Percentiles rank a stretch among this genome's conserved stretches.
Evolutionary conservation across 768 basidiomycete genomes (phyloP).

Genomic region (Panus rudis): DNA sequence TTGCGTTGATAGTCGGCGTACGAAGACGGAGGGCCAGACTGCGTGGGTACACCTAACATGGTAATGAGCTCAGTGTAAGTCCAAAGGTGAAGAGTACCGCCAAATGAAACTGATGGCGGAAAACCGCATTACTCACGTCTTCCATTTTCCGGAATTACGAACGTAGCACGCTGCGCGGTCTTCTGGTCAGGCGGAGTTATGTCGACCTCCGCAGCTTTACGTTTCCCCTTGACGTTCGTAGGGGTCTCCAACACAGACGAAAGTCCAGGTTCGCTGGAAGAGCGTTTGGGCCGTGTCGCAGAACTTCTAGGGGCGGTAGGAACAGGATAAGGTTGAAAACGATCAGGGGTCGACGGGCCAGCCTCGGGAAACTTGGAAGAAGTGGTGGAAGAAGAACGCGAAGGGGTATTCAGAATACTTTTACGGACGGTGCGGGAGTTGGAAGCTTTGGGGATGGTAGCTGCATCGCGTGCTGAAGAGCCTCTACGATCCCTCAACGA

Average conservation of each 20-base stretch:
- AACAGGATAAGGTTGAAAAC: conserved; percentile 1
- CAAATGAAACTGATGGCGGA: no score
- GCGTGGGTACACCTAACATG: no score
- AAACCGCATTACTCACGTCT: conserved; percentile 49
- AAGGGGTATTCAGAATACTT: conserved; percentile 13
- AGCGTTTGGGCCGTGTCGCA: conserved; percentile 12
- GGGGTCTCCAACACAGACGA: conserved; percentile 18
- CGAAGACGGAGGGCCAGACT: no score
- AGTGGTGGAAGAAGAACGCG: conserved; percentile 15
- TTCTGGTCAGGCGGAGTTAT: conserved; percentile 60
- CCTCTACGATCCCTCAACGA: no score
- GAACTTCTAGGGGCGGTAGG: background rate
- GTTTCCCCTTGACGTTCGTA: conserved; percentile 44
- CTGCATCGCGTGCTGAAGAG: conserved; percentile 1
- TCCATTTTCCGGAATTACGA: conserved; percentile 47
- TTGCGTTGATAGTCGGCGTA: conserved; percentile 70
- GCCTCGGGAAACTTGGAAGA: conserved; percentile 14
- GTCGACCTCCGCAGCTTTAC: conserved; percentile 71
- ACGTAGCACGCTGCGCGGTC: conserved; percentile 47
- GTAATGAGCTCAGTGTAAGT: no score
- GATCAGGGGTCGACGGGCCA: conserved; percentile 12
- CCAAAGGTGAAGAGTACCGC: no score
- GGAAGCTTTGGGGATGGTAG: conserved; percentile 12
- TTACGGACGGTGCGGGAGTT: conserved; percentile 16
- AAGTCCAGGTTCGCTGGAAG: conserved; percentile 20